These are phyloP conservation scores for Apiotrichum laibachii DNA, from an alignment of 1,284 basidiomycete genomes.

Conservation along the genomic window DNA sequence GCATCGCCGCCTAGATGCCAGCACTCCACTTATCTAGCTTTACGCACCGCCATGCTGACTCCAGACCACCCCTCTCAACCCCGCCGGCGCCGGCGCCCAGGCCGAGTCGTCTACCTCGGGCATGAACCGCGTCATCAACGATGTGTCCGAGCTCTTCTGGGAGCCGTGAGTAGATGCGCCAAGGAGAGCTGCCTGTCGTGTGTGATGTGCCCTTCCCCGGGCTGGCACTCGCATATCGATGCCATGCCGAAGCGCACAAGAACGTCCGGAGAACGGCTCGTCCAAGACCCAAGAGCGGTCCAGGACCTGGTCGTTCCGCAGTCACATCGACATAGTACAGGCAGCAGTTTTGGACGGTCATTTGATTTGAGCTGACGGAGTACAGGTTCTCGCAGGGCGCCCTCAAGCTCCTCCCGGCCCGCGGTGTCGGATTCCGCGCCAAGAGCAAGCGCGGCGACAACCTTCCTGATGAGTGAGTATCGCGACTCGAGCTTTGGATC, in stretches of 20 bases:
- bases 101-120: constrained; percentile 16
- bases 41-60: neutral
- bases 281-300: too few relatives aligned
- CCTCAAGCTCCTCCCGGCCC: constrained; percentile 39
- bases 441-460: constrained; percentile 48
- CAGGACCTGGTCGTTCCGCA: too few relatives aligned
- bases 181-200: too few relatives aligned
- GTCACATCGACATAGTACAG: too few relatives aligned
- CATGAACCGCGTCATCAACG: constrained; percentile 20
- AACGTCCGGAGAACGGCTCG: too few relatives aligned
- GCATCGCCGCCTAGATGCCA: too few relatives aligned
- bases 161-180: constrained; percentile 36
- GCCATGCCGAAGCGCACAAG: too few relatives aligned
- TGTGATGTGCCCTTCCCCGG: too few relatives aligned
- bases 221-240: too few relatives aligned
- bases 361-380: too few relatives aligned
- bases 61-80: constrained; percentile 18
- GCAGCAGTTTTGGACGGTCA: too few relatives aligned
- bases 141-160: constrained; percentile 42
- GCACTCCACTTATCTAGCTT: too few relatives aligned
- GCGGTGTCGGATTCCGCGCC: constrained; percentile 35
- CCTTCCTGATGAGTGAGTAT: constrained; percentile 46
- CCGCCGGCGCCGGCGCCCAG: neutral
- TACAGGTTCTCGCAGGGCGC: constrained; percentile 45
- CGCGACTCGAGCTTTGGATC: neutral